These are phyloP conservation scores for Zygoascus tannicola DNA, from an alignment of 805 yeast species.

Conservation along the genomic window DNA sequence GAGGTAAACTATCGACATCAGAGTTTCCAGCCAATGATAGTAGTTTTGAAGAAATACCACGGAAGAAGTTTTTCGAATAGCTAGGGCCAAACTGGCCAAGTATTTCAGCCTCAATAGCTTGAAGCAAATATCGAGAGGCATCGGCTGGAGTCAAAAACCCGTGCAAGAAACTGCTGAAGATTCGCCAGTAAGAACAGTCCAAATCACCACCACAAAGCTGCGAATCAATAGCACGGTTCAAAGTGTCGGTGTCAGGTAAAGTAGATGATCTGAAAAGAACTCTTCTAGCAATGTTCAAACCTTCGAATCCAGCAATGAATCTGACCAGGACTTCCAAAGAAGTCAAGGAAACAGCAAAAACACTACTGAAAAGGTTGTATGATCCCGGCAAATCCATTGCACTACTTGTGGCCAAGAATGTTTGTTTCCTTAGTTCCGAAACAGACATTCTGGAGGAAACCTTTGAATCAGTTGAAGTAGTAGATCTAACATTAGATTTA, in stretches of 20 bases:
- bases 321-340: constrained; percentile 16
- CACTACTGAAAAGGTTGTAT: constrained; percentile 3
- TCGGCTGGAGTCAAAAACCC: constrained; percentile 20
- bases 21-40: not conserved
- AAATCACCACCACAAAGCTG: constrained; percentile 32
- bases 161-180: constrained; percentile 18
- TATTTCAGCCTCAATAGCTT: constrained; percentile 25
- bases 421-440: constrained; percentile 1
- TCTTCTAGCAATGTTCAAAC: constrained; percentile 15
- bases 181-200: constrained; percentile 17
- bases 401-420: constrained; percentile 23
- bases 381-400: constrained; percentile 20
- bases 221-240: constrained; percentile 26
- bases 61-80: not conserved
- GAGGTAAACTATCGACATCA: not conserved
- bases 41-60: not conserved
- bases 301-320: constrained; percentile 20
- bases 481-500: constrained; percentile 2
- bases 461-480: constrained; percentile 1
- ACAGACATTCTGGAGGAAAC: not conserved
- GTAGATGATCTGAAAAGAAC: constrained; percentile 10
- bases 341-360: constrained; percentile 9
- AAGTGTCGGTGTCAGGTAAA: not conserved
- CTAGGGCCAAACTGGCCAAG: not conserved
- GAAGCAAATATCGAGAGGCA: constrained; percentile 21